Evolutionary conservation across 371 early-diverging fungal genomes (phyloP).

Genomic region (Rhizomucor pusillus): DNA sequence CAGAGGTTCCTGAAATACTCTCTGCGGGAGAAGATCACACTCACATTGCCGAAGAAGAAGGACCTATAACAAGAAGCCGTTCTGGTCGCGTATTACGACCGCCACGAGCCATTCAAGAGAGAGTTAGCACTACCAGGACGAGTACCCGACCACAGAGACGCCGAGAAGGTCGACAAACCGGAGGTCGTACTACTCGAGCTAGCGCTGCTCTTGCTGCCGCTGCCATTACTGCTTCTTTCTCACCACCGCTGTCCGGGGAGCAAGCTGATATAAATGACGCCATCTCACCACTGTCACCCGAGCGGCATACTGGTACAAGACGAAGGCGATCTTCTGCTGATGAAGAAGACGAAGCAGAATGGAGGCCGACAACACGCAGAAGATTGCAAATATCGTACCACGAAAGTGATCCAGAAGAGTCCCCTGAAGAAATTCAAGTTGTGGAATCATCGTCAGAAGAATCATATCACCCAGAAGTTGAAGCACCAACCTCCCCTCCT

Average conservation of each 20-base stretch:
- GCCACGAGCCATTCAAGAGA: conserved; percentile 3
- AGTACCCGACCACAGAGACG: conserved; percentile 5
- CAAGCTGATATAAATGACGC: no score
- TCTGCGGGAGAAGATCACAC: conserved; percentile 7
- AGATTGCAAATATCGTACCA: conserved; percentile 32
- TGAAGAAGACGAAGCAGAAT: not conserved
- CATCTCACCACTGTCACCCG: not conserved
- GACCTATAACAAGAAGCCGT: conserved; percentile 35
- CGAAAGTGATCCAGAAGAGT: conserved; percentile 53
- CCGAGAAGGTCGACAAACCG: conserved; percentile 14
- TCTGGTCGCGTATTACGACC: conserved; percentile 21
- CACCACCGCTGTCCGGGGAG: no score
- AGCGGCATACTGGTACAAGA: not conserved
- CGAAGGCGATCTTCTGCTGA: not conserved
- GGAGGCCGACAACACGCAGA: conserved; percentile 14
- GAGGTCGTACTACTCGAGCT: conserved; percentile 7
- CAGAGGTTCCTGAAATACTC: conserved; percentile 29
- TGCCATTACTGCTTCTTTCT: no score
- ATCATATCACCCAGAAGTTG: no score
- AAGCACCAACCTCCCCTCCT: no score
- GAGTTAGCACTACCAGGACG: not conserved
- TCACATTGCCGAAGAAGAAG: conserved; percentile 19
- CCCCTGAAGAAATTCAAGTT: conserved; percentile 31
- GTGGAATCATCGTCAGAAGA: not conserved
- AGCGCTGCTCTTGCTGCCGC: no score